Percentiles rank a stretch among this genome's conserved stretches.
Evolutionary conservation across 208 protist genomes (phyloP).

Genomic region (Crithidia sp.): DNA sequence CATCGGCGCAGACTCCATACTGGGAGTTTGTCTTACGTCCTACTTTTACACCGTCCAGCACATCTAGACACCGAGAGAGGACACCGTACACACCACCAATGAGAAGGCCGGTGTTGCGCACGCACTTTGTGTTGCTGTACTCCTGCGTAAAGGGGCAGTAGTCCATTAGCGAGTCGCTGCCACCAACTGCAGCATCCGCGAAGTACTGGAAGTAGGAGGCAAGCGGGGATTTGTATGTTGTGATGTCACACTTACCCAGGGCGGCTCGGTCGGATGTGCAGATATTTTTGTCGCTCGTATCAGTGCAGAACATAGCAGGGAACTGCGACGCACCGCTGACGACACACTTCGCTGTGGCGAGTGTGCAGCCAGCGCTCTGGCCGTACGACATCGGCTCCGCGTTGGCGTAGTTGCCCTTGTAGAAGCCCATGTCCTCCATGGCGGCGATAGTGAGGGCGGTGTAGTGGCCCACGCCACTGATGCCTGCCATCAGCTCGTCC

Average conservation of each 20-base stretch:
- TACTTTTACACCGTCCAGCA: background rate
- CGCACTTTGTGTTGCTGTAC: conserved; percentile 33
- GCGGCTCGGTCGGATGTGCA: background rate
- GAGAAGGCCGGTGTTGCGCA: background rate
- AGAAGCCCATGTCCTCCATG: background rate
- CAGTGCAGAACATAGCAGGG: background rate
- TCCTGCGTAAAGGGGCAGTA: conserved; percentile 48
- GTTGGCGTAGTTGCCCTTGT: background rate
- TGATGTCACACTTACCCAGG: background rate
- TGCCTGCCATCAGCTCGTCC: background rate
- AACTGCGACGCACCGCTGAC: background rate
- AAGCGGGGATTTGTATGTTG: background rate
- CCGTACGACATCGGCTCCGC: conserved; percentile 69
- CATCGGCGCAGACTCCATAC: background rate
- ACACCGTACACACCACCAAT: background rate
- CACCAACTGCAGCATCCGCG: conserved; percentile 10
- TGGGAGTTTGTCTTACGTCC: background rate
- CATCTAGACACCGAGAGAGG: background rate
- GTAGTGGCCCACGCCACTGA: background rate
- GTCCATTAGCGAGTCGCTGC: conserved; percentile 38
- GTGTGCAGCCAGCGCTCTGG: conserved; percentile 49
- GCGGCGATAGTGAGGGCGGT: background rate
- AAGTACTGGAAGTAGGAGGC: conserved; percentile 37
- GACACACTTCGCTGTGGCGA: background rate
- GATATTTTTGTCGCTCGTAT: background rate